Percentiles rank a stretch among this genome's conserved stretches.
These are phyloP conservation scores for Pythium sukuiense DNA, from an alignment of 352 stramenopile genomes.

Conservation along the genomic window DNA sequence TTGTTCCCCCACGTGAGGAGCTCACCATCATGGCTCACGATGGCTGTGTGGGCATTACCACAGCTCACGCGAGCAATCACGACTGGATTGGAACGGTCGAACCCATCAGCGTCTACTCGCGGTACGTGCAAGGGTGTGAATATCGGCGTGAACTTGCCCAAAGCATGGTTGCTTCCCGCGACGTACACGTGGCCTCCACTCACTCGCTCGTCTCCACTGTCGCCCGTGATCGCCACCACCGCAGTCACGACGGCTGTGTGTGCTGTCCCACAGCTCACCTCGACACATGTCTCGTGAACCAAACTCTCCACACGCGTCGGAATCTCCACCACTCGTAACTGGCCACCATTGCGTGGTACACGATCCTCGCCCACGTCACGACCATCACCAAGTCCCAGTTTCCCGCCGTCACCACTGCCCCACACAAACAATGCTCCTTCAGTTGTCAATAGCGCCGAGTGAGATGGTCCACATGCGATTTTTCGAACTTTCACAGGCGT, in stretches of 20 bases:
- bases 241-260: conserved; percentile 62
- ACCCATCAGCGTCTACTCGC: not conserved
- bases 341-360: conserved; percentile 57
- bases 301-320: conserved; percentile 47
- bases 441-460: conserved; percentile 63
- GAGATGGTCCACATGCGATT: conserved; percentile 75
- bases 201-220: conserved; percentile 3
- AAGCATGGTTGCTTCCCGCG: conserved; percentile 64
- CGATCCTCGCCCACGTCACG: conserved; percentile 57
- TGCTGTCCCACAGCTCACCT: conserved; percentile 65
- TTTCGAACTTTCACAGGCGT: conserved; percentile 40
- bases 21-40: conserved; percentile 63
- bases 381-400: conserved; percentile 68
- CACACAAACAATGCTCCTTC: conserved; percentile 70
- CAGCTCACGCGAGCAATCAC: conserved; percentile 53
- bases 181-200: conserved; percentile 50
- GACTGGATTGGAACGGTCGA: conserved; percentile 7
- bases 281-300: conserved; percentile 43
- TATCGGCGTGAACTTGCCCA: conserved; percentile 58
- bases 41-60: conserved; percentile 62
- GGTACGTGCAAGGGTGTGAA: conserved; percentile 42
- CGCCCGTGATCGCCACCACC: conserved; percentile 10
- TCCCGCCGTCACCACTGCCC: conserved; percentile 68
- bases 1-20: conserved; percentile 81
- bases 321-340: conserved; percentile 38